Conservation (phyloP, 2,329 filamentous ascomycete species). For the Aspergillus costaricaensis region DNA sequence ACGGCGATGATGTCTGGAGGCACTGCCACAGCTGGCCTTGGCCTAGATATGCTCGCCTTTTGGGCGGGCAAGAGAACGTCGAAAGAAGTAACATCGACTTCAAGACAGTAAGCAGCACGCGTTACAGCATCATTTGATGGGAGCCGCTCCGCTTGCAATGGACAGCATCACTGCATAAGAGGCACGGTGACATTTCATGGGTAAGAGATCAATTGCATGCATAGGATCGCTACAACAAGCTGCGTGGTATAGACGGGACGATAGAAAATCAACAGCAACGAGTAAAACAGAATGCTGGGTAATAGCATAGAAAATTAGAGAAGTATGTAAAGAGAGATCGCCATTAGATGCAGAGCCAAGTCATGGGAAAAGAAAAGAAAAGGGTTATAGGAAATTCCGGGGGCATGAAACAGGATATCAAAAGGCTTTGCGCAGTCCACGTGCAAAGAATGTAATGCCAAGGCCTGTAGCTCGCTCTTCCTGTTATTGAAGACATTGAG, state of each 20-base stretch:
- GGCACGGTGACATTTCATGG: not conserved
- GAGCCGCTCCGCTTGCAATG: not conserved
- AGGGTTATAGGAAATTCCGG: constrained; percentile 6
- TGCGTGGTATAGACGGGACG: not conserved
- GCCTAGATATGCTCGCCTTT: too few relatives aligned
- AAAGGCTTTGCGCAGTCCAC: constrained; percentile 22
- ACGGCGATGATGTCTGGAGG: not conserved
- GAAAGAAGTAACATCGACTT: not conserved
- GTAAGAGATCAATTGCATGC: constrained; percentile 5
- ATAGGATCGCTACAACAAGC: constrained; percentile 5
- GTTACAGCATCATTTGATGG: not conserved
- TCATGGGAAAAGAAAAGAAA: constrained; percentile 1
- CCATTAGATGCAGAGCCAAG: constrained; percentile 13
- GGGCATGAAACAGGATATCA: constrained; percentile 24
- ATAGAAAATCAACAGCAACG: not conserved
- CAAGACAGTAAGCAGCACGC: not conserved
- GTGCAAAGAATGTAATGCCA: constrained; percentile 21
- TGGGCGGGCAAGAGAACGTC: not conserved
- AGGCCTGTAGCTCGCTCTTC: constrained; percentile 25
- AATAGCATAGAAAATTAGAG: not conserved
- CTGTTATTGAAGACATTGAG: constrained; percentile 18
- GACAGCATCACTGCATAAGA: not conserved
- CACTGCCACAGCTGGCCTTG: not conserved
- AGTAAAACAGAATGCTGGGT: not conserved
- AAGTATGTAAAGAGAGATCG: constrained; percentile 4